Conservation (phyloP, 2,329 filamentous ascomycete genomes). For the Fusarium burgessii region DNA sequence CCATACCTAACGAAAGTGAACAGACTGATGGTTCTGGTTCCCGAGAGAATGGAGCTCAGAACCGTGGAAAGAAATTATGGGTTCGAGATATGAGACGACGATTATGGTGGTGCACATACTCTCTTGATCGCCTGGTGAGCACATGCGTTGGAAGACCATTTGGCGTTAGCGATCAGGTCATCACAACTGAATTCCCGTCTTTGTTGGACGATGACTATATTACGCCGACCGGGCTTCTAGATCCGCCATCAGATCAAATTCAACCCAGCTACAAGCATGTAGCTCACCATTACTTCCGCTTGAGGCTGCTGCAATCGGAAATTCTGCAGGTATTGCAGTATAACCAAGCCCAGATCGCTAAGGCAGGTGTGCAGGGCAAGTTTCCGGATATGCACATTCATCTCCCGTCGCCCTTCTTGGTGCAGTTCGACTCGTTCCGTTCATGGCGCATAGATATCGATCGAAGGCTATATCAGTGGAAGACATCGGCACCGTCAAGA, state of each 20-base stretch:
- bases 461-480: slow-evolving; percentile 85
- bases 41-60: slow-evolving; percentile 54
- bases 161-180: slow-evolving; percentile 94
- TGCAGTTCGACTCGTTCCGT: slow-evolving; percentile 85
- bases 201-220: slow-evolving; percentile 90
- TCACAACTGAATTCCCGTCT: slow-evolving; percentile 95
- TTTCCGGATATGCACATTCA: slow-evolving; percentile 83
- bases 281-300: slow-evolving; percentile 90
- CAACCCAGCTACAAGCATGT: slow-evolving; percentile 90
- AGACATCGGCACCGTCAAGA: slow-evolving; percentile 81
- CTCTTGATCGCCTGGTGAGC: slow-evolving; percentile 92
- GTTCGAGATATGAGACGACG: slow-evolving; percentile 86
- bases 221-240: slow-evolving; percentile 79
- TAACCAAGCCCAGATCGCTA: slow-evolving; percentile 85
- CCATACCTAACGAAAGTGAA: slow-evolving; percentile 55
- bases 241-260: slow-evolving; percentile 66
- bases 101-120: slow-evolving; percentile 98
- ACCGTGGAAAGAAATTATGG: slow-evolving; percentile 80
- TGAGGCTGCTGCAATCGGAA: slow-evolving; percentile 91
- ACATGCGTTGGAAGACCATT: slow-evolving; percentile 94
- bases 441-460: slow-evolving; percentile 93
- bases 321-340: slow-evolving; percentile 94
- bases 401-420: slow-evolving; percentile 86
- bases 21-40: slow-evolving; percentile 52
- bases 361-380: slow-evolving; percentile 72